These are phyloP conservation scores for Pichia sp. DNA, from an alignment of 1,139 yeast genomes.

Conservation along the genomic window DNA sequence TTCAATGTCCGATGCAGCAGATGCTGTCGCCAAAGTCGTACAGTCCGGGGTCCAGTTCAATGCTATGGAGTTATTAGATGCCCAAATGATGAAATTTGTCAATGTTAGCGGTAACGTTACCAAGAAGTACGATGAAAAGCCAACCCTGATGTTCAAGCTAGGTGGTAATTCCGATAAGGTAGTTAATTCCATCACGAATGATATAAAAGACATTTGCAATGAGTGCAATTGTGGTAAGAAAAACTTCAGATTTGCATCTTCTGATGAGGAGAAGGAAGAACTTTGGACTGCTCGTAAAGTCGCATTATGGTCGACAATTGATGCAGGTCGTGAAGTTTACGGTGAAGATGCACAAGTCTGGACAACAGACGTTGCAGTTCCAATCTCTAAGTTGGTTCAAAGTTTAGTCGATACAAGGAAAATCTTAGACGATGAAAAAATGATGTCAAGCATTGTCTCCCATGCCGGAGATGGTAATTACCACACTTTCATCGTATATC, in stretches of 20 bases:
- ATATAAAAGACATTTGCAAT: slow-evolving; percentile 55
- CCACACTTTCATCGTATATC: slow-evolving; percentile 71
- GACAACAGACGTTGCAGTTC: slow-evolving; percentile 91
- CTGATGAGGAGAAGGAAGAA: slow-evolving; percentile 61
- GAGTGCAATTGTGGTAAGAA: slow-evolving; percentile 33
- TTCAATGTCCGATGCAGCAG: slow-evolving; percentile 57
- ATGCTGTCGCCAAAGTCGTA: slow-evolving; percentile 56
- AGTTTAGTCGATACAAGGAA: slow-evolving; percentile 56
- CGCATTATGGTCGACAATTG: slow-evolving; percentile 84
- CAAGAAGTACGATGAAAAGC: slow-evolving; percentile 65
- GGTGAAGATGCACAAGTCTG: slow-evolving; percentile 66
- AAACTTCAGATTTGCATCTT: slow-evolving; percentile 56
- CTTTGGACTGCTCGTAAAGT: slow-evolving; percentile 87
- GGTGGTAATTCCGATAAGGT: slow-evolving; percentile 58
- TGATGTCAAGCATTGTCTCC: slow-evolving; percentile 55
- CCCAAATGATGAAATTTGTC: slow-evolving; percentile 64
- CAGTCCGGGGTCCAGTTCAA: slow-evolving; percentile 60
- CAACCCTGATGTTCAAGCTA: slow-evolving; percentile 73
- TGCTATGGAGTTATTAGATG: slow-evolving; percentile 67
- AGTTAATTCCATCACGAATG: slow-evolving; percentile 52
- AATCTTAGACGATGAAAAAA: slow-evolving; percentile 55
- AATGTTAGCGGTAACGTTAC: slow-evolving; percentile 59
- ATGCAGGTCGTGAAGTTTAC: slow-evolving; percentile 52
- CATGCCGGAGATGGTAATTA: slow-evolving; percentile 92
- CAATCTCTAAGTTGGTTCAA: slow-evolving; percentile 62